phyloP scores from a whole-genome alignment of 2,329 filamentous ascomycete species.

The Pyrenochaeta sp. region DNA sequence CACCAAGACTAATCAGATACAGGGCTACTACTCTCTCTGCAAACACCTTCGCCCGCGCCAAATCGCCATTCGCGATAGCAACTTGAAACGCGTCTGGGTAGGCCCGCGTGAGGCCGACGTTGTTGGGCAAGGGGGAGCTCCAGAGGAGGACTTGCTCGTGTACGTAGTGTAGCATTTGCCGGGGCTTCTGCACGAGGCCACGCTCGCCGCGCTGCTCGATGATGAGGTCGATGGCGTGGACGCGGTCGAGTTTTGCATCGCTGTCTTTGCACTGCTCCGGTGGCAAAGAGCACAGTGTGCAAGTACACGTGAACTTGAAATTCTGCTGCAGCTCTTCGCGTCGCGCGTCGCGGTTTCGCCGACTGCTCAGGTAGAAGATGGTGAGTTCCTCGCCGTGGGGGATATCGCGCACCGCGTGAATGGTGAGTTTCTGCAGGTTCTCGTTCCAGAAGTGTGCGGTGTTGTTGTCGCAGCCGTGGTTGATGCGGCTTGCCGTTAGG shows the following conservation, averaged over 20 bases:
- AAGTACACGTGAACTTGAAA: constrained; percentile 49
- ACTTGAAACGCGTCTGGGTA: constrained; percentile 38
- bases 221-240: constrained; percentile 26
- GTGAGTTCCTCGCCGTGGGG: constrained; percentile 47
- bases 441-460: constrained; percentile 47
- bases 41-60: constrained; percentile 41
- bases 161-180: constrained; percentile 23
- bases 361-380: constrained; percentile 39
- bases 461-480: constrained; percentile 50
- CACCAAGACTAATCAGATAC: constrained; percentile 15
- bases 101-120: constrained; percentile 25
- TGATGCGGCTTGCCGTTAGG: constrained; percentile 45
- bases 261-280: constrained; percentile 37
- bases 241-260: constrained; percentile 37
- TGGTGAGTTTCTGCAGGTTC: constrained; percentile 34
- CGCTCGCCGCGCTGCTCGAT: constrained; percentile 24
- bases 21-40: constrained; percentile 19
- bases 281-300: constrained; percentile 48
- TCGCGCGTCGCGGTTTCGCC: constrained; percentile 29
- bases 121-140: constrained; percentile 26
- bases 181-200: constrained; percentile 12
- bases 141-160: constrained; percentile 37
- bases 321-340: constrained; percentile 30
- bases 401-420: constrained; percentile 48
- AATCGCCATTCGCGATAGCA: constrained; percentile 38